Percentiles rank a stretch among this genome's conserved stretches.
These are phyloP conservation scores for Gloeopeniophorella convolvens DNA, from an alignment of 768 basidiomycete species.

Conservation along the genomic window DNA sequence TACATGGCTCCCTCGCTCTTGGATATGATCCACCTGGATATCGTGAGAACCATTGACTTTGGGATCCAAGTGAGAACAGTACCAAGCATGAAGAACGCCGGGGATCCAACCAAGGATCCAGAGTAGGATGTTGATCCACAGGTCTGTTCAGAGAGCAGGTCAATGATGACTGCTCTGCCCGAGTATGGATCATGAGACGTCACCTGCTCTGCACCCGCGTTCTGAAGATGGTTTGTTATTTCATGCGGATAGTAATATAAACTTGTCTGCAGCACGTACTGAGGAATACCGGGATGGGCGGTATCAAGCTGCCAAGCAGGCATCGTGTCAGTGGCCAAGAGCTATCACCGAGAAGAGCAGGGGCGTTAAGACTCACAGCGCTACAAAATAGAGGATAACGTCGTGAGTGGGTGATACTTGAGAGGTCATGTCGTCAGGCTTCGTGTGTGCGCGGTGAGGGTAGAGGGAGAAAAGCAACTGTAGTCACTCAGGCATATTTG, in stretches of 20 bases:
- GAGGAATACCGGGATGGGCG: conserved; percentile 29
- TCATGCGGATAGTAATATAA: neutral
- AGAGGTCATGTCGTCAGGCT: conserved; percentile 11
- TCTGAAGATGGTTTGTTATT: conserved; percentile 18
- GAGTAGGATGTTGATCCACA: conserved; percentile 35
- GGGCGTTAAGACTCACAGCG: conserved; percentile 23
- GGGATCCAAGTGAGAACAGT: neutral
- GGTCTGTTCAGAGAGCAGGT: conserved; percentile 22
- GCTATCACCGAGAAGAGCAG: neutral
- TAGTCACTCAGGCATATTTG: too few relatives aligned
- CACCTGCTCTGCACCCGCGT: conserved; percentile 25
- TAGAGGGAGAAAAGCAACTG: too few relatives aligned
- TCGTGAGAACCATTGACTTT: neutral
- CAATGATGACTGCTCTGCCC: neutral
- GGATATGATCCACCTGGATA: conserved; percentile 29
- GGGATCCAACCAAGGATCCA: conserved; percentile 42
- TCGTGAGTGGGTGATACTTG: conserved; percentile 23
- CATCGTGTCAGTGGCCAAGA: neutral
- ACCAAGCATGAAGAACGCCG: conserved; percentile 40
- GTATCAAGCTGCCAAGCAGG: conserved; percentile 25
- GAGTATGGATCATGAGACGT: neutral
- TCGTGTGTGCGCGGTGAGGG: too few relatives aligned
- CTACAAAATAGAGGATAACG: conserved; percentile 28
- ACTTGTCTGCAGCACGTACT: conserved; percentile 24
- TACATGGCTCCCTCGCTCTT: conserved; percentile 28